Evolutionary conservation across 2,329 filamentous ascomycete species (phyloP).

Genomic region (Fusarium anthophilum): DNA sequence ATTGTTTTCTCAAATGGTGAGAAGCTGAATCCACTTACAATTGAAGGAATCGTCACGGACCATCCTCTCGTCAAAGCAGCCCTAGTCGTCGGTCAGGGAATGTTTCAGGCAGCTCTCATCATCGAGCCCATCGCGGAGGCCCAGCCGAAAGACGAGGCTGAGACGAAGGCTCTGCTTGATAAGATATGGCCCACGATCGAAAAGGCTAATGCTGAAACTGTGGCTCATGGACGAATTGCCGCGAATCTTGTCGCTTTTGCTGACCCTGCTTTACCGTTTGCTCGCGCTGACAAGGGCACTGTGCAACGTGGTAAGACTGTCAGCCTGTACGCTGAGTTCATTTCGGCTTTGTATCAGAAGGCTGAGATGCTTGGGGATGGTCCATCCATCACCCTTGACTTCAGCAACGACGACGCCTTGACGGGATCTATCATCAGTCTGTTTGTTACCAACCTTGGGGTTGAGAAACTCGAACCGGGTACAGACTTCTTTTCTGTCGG

Average conservation of each 20-base stretch:
- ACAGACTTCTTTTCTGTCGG: not conserved
- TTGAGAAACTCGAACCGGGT: not conserved
- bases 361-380: not conserved
- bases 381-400: not conserved
- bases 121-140: not conserved
- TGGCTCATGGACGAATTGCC: not conserved
- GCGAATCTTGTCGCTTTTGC: not conserved
- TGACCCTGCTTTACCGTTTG: not conserved
- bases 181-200: not conserved
- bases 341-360: not conserved
- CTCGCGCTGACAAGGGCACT: not conserved
- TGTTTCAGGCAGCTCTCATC: slow-evolving; percentile 5
- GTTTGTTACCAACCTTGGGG: not conserved
- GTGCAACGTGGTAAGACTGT: not conserved
- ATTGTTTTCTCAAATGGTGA: not conserved
- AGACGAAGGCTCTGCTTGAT: not conserved
- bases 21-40: not conserved
- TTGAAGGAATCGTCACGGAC: not conserved
- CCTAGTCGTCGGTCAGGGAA: not conserved
- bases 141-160: accelerated
- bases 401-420: not conserved
- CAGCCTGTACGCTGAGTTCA: not conserved
- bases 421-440: not conserved
- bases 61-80: not conserved
- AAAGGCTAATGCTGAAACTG: not conserved